phyloP scores from a whole-genome alignment of 352 stramenopile genomes.

The Phytophthora quininea region DNA sequence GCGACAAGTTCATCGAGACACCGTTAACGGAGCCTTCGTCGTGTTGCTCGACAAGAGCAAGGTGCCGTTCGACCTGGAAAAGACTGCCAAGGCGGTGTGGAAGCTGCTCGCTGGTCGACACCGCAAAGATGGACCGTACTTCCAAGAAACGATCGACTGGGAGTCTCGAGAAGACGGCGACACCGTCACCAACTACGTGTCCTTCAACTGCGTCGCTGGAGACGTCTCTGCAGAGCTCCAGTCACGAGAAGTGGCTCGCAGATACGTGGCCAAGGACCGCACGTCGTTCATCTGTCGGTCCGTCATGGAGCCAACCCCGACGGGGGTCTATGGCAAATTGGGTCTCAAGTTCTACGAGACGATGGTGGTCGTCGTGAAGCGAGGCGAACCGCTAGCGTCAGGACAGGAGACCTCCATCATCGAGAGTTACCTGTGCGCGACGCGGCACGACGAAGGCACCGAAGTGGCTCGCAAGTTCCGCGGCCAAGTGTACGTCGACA shows the following conservation, averaged over 20 bases:
- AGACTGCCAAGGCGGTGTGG: slow-evolving; percentile 32
- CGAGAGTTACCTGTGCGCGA: slow-evolving; percentile 34
- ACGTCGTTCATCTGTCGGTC: slow-evolving; percentile 30
- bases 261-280: slow-evolving; percentile 21
- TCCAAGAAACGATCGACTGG: slow-evolving; percentile 25
- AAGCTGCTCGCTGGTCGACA: slow-evolving; percentile 26
- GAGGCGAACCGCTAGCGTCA: slow-evolving; percentile 14
- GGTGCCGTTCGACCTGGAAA: slow-evolving; percentile 33
- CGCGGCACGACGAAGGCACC: slow-evolving; percentile 28
- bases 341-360: slow-evolving; percentile 33
- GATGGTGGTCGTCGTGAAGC: slow-evolving; percentile 25
- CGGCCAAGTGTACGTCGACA: slow-evolving; percentile 31
- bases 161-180: slow-evolving; percentile 20
- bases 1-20: slow-evolving; percentile 15
- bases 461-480: slow-evolving; percentile 25
- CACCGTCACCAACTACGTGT: slow-evolving; percentile 25
- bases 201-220: slow-evolving; percentile 29
- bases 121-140: slow-evolving; percentile 23
- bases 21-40: slow-evolving; percentile 21
- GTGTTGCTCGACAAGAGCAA: slow-evolving; percentile 35
- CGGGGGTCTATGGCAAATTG: background rate
- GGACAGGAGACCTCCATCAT: slow-evolving; percentile 29
- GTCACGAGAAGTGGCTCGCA: slow-evolving; percentile 25
- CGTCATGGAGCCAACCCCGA: slow-evolving; percentile 25
- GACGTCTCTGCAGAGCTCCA: slow-evolving; percentile 22